These are phyloP conservation scores for Colletotrichum camelliae DNA, from an alignment of 2,329 filamentous ascomycete species.

Conservation along the genomic window DNA sequence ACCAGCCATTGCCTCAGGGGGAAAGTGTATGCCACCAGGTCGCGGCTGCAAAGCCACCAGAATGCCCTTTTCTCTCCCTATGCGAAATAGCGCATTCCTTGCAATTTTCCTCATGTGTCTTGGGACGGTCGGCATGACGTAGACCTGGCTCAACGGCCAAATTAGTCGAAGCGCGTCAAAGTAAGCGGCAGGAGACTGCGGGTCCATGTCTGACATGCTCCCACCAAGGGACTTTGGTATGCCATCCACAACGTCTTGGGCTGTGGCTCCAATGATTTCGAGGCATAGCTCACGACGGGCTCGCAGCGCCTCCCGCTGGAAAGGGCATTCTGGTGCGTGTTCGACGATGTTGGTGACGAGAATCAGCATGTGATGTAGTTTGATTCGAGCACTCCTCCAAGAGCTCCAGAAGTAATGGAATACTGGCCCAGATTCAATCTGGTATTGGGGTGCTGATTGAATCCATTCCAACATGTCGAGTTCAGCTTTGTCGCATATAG, in stretches of 20 bases:
- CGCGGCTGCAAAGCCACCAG: slow-evolving; percentile 34
- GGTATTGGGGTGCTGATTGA: slow-evolving; percentile 29
- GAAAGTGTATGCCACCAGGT: background rate
- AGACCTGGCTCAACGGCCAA: slow-evolving; percentile 41
- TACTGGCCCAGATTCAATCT: slow-evolving; percentile 17
- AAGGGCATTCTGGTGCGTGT: slow-evolving; percentile 30
- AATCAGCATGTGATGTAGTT: slow-evolving; percentile 37
- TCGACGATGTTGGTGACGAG: slow-evolving; percentile 40
- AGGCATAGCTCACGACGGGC: slow-evolving; percentile 33
- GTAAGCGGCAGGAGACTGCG: slow-evolving; percentile 33
- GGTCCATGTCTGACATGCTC: slow-evolving; percentile 26
- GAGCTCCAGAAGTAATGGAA: slow-evolving; percentile 36
- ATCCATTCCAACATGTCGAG: slow-evolving; percentile 31
- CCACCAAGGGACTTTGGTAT: slow-evolving; percentile 31
- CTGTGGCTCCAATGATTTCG: slow-evolving; percentile 28
- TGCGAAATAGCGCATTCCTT: slow-evolving; percentile 30
- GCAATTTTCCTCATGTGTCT: slow-evolving; percentile 33
- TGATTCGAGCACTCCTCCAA: slow-evolving; percentile 37
- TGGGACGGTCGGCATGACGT: slow-evolving; percentile 31
- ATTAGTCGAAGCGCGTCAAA: slow-evolving; percentile 43
- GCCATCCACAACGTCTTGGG: slow-evolving; percentile 33
- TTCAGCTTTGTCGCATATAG: slow-evolving; percentile 30
- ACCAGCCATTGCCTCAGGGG: background rate
- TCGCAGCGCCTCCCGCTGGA: slow-evolving; percentile 29
- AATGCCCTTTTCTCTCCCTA: slow-evolving; percentile 42